These are phyloP conservation scores for Ramularia endophylla DNA, from an alignment of 2,329 filamentous ascomycete species.

Conservation along the genomic window DNA sequence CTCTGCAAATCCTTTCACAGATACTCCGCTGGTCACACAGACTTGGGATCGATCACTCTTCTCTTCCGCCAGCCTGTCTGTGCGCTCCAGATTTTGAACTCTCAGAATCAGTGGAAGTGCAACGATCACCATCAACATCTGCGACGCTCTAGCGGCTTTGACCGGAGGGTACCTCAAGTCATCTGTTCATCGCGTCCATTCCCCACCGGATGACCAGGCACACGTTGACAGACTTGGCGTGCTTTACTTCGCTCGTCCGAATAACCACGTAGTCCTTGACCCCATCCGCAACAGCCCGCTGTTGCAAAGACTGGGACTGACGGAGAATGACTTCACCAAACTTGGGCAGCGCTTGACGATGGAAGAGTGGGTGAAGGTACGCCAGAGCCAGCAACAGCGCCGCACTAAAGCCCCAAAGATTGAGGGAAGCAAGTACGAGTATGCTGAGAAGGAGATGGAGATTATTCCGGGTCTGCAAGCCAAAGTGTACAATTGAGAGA, in stretches of 20 bases:
- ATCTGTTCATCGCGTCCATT: constrained; percentile 44
- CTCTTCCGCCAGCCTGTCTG: constrained; percentile 38
- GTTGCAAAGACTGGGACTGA: constrained; percentile 30
- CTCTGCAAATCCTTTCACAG: too few relatives aligned
- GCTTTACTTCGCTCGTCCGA: constrained; percentile 45
- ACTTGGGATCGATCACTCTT: constrained; percentile 38
- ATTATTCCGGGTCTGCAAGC: constrained; percentile 30
- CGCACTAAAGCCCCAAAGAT: constrained; percentile 34
- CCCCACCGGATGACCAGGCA: constrained; percentile 44
- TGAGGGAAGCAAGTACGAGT: constrained; percentile 33
- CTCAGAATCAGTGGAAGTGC: constrained; percentile 36
- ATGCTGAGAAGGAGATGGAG: constrained; percentile 29
- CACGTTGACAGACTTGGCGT: constrained; percentile 46
- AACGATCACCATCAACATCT: constrained; percentile 37
- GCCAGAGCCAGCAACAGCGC: constrained; percentile 33
- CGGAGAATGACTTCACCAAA: constrained; percentile 25
- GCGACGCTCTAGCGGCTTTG: constrained; percentile 34
- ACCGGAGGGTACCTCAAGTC: constrained; percentile 42
- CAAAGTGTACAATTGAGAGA: constrained; percentile 24
- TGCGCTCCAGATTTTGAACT: constrained; percentile 34
- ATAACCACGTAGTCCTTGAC: constrained; percentile 35
- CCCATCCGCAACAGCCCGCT: constrained; percentile 35
- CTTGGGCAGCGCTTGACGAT: constrained; percentile 38
- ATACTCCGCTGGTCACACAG: constrained; percentile 33
- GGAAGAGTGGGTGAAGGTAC: constrained; percentile 39